A percentile compares a stretch with the other conserved stretches of the same genome.
These are phyloP conservation scores for Saprolegnia parasitica DNA, from an alignment of 352 stramenopile species.

Conservation along the genomic window DNA sequence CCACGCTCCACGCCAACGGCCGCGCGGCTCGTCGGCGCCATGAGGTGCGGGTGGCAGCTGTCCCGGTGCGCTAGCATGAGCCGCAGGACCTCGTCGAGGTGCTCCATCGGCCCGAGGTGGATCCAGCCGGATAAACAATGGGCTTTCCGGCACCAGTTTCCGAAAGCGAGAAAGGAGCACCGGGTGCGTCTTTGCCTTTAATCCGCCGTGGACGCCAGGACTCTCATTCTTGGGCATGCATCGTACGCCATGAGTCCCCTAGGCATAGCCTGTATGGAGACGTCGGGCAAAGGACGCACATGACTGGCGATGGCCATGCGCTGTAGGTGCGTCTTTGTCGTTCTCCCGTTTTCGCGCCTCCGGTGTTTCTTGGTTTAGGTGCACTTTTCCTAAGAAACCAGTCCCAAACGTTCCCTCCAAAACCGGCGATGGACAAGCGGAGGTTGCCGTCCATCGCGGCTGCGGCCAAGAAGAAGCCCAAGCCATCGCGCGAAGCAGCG, in stretches of 20 bases:
- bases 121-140: background rate
- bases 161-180: background rate
- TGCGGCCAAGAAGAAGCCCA: constrained; percentile 8
- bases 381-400: too few species aligned
- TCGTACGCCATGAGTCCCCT: too few species aligned
- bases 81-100: constrained; percentile 27
- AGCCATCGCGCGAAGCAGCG: background rate
- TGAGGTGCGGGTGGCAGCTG: constrained; percentile 4
- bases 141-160: background rate
- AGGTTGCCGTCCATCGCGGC: background rate
- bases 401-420: constrained; percentile 11
- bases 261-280: too few species aligned
- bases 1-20: background rate
- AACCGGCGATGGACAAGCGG: constrained; percentile 22
- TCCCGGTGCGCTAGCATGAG: constrained; percentile 28
- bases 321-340: too few species aligned
- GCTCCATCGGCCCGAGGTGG: constrained; percentile 9
- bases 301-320: too few species aligned
- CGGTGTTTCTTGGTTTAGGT: too few species aligned
- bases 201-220: too few species aligned
- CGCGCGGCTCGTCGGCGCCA: background rate
- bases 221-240: too few species aligned
- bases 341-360: too few species aligned
- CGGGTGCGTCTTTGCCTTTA: too few species aligned
- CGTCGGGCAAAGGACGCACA: too few species aligned